Percentiles rank a stretch among this genome's conserved stretches.
phyloP scores from a whole-genome alignment of 306 rosid genomes.

The Vicia sativa region DNA sequence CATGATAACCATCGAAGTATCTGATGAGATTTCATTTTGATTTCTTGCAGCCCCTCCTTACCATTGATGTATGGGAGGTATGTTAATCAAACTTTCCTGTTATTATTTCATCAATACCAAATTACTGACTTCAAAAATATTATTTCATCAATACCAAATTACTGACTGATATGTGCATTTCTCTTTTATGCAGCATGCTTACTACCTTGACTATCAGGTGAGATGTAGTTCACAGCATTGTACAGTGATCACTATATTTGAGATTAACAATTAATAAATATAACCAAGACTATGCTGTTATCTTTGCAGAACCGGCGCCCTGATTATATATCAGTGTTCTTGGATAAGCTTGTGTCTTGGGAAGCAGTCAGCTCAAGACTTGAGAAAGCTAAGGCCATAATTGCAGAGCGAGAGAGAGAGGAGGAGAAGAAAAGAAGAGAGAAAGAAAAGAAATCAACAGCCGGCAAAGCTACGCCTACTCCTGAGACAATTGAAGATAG shows the following conservation, averaged over 20 bases:
- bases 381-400: conserved; percentile 68
- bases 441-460: conserved; percentile 39
- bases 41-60: conserved; percentile 83
- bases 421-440: conserved; percentile 49
- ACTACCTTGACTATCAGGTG: conserved; percentile 89
- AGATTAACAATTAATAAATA: conserved; percentile 3
- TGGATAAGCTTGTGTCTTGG: conserved; percentile 89
- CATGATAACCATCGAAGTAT: neutral
- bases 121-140: conserved; percentile 18
- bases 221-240: conserved; percentile 41
- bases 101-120: conserved; percentile 22
- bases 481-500: conserved; percentile 47
- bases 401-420: conserved; percentile 54
- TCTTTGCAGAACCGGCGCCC: conserved; percentile 60
- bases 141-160: conserved; percentile 30
- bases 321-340: conserved; percentile 68
- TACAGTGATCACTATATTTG: conserved; percentile 1
- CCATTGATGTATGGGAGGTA: conserved; percentile 98
- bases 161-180: conserved; percentile 34
- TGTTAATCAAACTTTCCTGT: conserved; percentile 32
- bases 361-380: conserved; percentile 71
- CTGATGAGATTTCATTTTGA: conserved; percentile 35
- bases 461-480: conserved; percentile 21
- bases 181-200: conserved; percentile 79
- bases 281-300: conserved; percentile 29